Base-by-base conservation (phyloP, 2,329 filamentous ascomycete species). In the Neopestalotiopsis rosae region DNA sequence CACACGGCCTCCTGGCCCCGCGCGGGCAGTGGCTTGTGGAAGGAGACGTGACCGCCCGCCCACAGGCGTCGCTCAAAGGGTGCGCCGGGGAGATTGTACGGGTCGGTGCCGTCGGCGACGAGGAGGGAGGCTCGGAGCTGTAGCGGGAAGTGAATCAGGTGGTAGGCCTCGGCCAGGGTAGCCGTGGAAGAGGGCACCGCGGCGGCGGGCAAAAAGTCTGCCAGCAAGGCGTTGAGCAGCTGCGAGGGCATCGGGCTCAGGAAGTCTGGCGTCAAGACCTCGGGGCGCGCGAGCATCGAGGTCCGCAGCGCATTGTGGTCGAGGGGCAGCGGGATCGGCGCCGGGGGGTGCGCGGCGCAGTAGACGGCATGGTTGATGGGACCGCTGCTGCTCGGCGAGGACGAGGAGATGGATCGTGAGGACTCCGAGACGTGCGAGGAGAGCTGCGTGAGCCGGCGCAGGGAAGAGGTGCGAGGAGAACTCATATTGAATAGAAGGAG, bases 71-170 rank as follows among this genome's bases (percentile, higher is more conserved):
- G 88, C 65, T 86, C 86, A 78, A 93, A 97, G 1, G 90, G 90
- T 4, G 78, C 77, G 1, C 92, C 93, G 0, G 95, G 95, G 30
- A 86, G 90, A 77, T 97, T 94, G 66, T 91, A 85, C 4, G 88
- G 84, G 78, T 98, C 95, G 1, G 95, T 97, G 68, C 96, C 95
- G 81, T 99, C 96, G 1, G 89, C 84, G 20, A 94, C 86, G 58
- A 98, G 87, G 42, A 84, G 74, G 7, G 86, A 88, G 14, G 88
- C 82, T 0, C 87, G 84, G 20, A 91, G 83, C 71, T 90, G 88
- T 12, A 92, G 88, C 69, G 94, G 94, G 81, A 97, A 98, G 83
- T 97, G 97, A 72, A 95, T 89, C 45, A 97, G 86, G 79, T 98
- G 94, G 78, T 97, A 91, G 45, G 91, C 92, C 38, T 88, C 85